Conservation (phyloP, 2,329 filamentous ascomycete species). For the Phyllosticta capitalensis region DNA sequence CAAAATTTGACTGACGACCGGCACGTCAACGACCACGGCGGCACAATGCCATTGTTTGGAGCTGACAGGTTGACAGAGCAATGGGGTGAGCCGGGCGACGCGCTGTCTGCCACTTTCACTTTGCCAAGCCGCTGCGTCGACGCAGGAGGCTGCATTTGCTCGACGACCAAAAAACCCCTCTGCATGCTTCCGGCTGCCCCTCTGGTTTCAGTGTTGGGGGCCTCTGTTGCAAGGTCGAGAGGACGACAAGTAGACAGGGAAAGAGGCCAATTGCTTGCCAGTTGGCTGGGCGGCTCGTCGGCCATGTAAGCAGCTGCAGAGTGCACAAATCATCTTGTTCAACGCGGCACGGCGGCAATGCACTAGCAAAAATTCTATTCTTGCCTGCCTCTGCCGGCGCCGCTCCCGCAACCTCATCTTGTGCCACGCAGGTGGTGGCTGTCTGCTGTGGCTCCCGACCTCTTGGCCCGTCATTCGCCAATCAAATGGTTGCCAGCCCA, state of each 20-base stretch:
- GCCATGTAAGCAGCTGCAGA: background rate
- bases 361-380: slow-evolving; percentile 7
- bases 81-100: background rate
- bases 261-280: background rate
- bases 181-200: background rate
- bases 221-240: background rate
- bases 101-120: background rate
- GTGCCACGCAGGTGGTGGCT: background rate
- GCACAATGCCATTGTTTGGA: background rate
- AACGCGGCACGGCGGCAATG: slow-evolving; percentile 3
- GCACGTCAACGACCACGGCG: background rate
- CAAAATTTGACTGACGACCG: background rate
- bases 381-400: slow-evolving; percentile 1
- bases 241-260: background rate
- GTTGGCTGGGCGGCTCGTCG: slow-evolving; percentile 4
- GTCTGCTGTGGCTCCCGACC: slow-evolving; percentile 6
- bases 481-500: background rate
- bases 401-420: background rate
- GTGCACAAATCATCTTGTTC: slow-evolving; percentile 10
- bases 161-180: background rate
- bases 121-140: background rate
- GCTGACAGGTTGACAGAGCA: background rate
- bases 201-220: background rate
- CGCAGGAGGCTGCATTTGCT: background rate
- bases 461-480: slow-evolving; percentile 1